Conservation (phyloP, 2,329 filamentous ascomycete genomes). For the Aspergillus proliferans region DNA sequence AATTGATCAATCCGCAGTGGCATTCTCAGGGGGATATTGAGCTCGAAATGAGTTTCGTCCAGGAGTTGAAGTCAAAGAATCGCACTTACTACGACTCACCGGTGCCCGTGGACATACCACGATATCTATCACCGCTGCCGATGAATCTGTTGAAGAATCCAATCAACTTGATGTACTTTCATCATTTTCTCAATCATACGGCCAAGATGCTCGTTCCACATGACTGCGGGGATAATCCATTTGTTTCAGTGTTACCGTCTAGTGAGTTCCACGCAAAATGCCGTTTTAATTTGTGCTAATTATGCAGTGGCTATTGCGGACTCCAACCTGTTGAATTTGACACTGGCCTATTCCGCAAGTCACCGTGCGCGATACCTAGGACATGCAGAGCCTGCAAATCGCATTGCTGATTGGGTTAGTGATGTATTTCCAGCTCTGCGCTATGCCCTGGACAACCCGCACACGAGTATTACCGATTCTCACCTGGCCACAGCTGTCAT, state of each 20-base stretch:
- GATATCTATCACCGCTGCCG: conserved; percentile 52
- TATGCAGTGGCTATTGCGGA: conserved; percentile 40
- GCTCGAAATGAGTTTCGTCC: conserved; percentile 26
- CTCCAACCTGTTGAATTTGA: conserved; percentile 63
- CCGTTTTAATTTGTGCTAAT: conserved; percentile 40
- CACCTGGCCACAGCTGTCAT: conserved; percentile 78
- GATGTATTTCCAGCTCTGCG: conserved; percentile 63
- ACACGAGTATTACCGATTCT: conserved; percentile 61
- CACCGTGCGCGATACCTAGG: conserved; percentile 69
- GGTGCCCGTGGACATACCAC: conserved; percentile 58
- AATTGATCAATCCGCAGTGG: conserved; percentile 17
- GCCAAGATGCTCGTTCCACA: conserved; percentile 60
- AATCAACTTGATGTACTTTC: conserved; percentile 73
- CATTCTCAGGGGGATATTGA: conserved; percentile 5
- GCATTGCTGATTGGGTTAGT: conserved; percentile 74
- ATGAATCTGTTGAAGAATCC: conserved; percentile 59
- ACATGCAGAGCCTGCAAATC: conserved; percentile 66
- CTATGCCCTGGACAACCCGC: conserved; percentile 56
- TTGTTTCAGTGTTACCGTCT: conserved; percentile 55
- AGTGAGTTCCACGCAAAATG: conserved; percentile 40
- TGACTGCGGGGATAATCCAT: conserved; percentile 56
- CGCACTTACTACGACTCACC: conserved; percentile 65
- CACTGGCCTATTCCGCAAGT: conserved; percentile 78
- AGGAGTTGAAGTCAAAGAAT: conserved; percentile 41
- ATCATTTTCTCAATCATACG: conserved; percentile 73